Evolutionary conservation across 2,329 filamentous ascomycete genomes (phyloP).

Genomic region (Ophiostoma montium): DNA sequence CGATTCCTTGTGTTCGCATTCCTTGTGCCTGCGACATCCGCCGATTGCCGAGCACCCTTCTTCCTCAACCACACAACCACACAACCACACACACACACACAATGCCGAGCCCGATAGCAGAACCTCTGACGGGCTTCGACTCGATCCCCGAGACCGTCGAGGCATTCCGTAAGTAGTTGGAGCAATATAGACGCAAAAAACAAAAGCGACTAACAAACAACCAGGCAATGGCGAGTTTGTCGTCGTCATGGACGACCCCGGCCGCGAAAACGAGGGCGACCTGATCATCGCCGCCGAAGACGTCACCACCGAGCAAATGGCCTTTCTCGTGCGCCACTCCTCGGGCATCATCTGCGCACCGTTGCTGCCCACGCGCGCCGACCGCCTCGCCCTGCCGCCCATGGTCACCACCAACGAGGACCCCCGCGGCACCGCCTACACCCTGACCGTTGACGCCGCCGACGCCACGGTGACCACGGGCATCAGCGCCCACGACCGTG

Average conservation of each 20-base stretch:
- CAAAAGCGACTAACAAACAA: constrained; percentile 1
- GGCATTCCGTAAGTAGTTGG: constrained; percentile 46
- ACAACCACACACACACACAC: constrained; percentile 1
- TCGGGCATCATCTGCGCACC: constrained; percentile 88
- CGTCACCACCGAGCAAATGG: constrained; percentile 80
- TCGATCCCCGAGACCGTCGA: constrained; percentile 50
- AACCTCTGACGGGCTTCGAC: constrained; percentile 34
- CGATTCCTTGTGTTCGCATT: background rate
- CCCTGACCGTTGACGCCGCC: constrained; percentile 70
- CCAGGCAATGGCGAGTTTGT: constrained; percentile 55
- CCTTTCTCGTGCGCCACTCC: constrained; percentile 86
- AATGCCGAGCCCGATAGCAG: constrained; percentile 31
- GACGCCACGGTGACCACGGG: constrained; percentile 67
- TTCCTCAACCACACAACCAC: background rate
- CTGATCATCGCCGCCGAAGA: constrained; percentile 84
- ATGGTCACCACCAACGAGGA: constrained; percentile 72
- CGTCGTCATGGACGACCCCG: constrained; percentile 82
- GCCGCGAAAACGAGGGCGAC: constrained; percentile 96
- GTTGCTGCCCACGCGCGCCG: constrained; percentile 54
- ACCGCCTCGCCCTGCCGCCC: constrained; percentile 63
- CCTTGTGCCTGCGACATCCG: constrained; percentile 1
- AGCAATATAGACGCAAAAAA: too few species aligned
- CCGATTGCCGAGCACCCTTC: constrained; percentile 3
- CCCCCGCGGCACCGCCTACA: constrained; percentile 84
- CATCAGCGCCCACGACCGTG: constrained; percentile 78